Conservation (phyloP, 208 protist genomes). For the Wallacemonas rigidus region DNA sequence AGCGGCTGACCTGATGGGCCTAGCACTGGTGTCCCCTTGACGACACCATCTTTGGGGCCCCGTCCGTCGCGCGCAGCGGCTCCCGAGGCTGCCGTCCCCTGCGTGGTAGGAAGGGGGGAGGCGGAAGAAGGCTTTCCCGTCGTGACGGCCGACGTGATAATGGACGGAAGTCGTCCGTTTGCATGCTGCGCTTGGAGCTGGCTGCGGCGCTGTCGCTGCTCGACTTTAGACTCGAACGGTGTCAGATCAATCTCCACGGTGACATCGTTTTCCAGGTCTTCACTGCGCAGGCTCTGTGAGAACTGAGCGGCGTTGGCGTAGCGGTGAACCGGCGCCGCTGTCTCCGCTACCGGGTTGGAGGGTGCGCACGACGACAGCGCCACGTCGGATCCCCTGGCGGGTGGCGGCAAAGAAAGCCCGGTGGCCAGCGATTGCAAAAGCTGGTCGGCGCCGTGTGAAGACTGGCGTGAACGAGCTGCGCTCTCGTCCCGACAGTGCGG, state of each 20-base stretch:
- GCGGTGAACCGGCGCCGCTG: background rate
- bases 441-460: too few relatives aligned
- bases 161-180: background rate
- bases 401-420: too few relatives aligned
- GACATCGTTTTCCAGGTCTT: constrained; percentile 17
- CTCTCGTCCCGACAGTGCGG: too few relatives aligned
- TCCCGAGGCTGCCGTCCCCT: background rate
- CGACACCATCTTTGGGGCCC: background rate
- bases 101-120: too few relatives aligned
- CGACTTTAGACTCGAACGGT: constrained; percentile 8
- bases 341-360: background rate
- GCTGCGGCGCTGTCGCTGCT: constrained; percentile 5
- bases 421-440: too few relatives aligned
- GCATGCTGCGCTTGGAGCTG: background rate
- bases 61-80: background rate
- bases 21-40: constrained; percentile 11
- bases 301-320: background rate
- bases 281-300: constrained; percentile 7
- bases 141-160: too few relatives aligned
- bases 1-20: constrained; percentile 12
- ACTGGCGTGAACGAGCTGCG: too few relatives aligned
- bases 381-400: too few relatives aligned
- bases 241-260: constrained; percentile 18
- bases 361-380: background rate
- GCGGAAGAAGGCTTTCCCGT: too few relatives aligned